phyloP scores from a whole-genome alignment of 1,284 basidiomycete genomes.

The Cryptococcus jaspeensis region DNA sequence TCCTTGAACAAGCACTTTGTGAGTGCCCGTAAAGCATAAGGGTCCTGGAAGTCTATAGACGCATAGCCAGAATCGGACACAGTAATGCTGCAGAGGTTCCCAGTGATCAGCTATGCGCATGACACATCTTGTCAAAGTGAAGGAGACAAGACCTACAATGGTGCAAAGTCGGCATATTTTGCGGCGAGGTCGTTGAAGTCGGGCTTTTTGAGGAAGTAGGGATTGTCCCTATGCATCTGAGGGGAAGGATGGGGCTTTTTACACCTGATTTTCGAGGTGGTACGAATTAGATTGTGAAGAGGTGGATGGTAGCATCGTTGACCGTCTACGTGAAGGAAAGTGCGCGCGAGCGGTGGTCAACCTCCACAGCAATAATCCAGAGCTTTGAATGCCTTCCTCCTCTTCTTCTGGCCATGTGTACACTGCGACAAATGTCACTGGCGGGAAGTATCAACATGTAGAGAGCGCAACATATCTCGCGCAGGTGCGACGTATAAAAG shows the following conservation, averaged over 20 bases:
- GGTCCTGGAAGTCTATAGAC: conserved; percentile 69
- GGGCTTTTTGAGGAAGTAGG: conserved; percentile 54
- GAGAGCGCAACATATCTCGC: too few species aligned
- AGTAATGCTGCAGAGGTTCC: conserved; percentile 17
- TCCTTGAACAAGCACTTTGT: conserved; percentile 71
- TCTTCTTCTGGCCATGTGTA: background rate
- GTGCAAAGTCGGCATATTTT: conserved; percentile 60
- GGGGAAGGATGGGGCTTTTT: background rate
- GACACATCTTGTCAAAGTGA: background rate
- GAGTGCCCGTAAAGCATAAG: conserved; percentile 66
- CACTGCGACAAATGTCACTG: background rate
- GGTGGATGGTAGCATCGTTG: too few species aligned
- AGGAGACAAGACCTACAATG: conserved; percentile 57
- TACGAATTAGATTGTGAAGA: background rate
- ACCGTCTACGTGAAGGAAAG: background rate
- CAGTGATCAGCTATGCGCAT: background rate
- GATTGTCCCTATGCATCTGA: conserved; percentile 49
- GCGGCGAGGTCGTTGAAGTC: conserved; percentile 66
- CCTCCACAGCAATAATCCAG: conserved; percentile 2
- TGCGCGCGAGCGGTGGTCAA: conserved; percentile 1
- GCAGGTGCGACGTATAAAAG: background rate
- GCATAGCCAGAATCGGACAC: conserved; percentile 16
- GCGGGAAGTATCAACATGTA: background rate
- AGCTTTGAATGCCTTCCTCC: background rate
- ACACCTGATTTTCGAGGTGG: background rate